Base-by-base conservation (phyloP, 2,329 filamentous ascomycete genomes). In the Colletotrichum sansevieriae region DNA sequence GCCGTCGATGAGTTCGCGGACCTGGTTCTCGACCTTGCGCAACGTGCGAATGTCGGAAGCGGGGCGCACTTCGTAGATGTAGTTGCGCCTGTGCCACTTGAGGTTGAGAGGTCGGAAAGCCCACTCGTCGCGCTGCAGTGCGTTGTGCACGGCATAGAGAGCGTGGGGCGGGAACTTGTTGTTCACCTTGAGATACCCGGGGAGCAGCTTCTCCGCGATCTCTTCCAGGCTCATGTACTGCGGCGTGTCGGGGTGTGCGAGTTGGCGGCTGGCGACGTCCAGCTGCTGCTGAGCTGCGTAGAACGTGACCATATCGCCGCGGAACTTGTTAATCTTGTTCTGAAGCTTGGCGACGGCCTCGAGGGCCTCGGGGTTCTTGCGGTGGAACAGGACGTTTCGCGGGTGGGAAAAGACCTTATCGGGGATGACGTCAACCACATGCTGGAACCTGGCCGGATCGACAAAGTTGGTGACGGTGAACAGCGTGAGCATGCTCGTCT, bases 81-180 rank as follows among this genome's bases (percentile, higher is more conserved):
- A 71, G 47, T 71, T 71, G 44, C 70, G 64, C 46, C 70, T 33
- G 33, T 71, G 70, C 64, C 68, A 71, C 25, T 37, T 70, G 71
- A 85, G 73, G 78, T 84, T 77, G 76, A 87, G 71, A 2, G 84
- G 81, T 2, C 84, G 83, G 74, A 94, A 92, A 33, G 83, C 87
- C 61, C 89, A 83, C 9, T 90, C 88, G 68, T 90, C 85, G 46
- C 84, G 82, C 25, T 84, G 77, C 8, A 95, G 76, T 9, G 90
- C 86, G 64, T 87, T 87, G 72, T 94, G 90, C 7, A 94, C 88
- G 4, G 92, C 92, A 73, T 93, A 92, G 5, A 94, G 78, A 9
- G 85, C 84, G 33, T 83, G 74, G 1, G 83, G 71, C 0, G 84
- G 79, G 61, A 85, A 84, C 10, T 77, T 78, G 1, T 76, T 77